Percentiles rank a stretch among this genome's conserved stretches.
These are phyloP conservation scores for Moesziomyces parantarcticus DNA, from an alignment of 1,284 basidiomycete species.

Conservation along the genomic window DNA sequence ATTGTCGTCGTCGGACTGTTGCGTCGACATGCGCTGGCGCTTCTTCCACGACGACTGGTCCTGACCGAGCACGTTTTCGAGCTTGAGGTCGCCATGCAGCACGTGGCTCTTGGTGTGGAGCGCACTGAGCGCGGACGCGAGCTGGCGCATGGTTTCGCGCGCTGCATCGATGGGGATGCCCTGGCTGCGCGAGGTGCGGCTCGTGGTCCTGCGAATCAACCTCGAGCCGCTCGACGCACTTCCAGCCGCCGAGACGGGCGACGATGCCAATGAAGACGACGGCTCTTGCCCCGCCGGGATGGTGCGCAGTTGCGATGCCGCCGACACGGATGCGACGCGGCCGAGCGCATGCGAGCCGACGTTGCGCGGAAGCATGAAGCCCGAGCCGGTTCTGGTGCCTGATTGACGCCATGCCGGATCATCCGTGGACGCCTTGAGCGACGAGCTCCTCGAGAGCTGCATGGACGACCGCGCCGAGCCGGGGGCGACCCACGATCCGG, in stretches of 20 bases:
- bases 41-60: conserved; percentile 43
- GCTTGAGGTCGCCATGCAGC: conserved; percentile 77
- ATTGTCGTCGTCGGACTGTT: conserved; percentile 3
- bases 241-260: conserved; percentile 35
- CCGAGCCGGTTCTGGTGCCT: conserved; percentile 38
- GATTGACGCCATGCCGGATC: conserved; percentile 20
- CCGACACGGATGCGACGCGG: conserved; percentile 34
- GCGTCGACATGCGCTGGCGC: conserved; percentile 24
- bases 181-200: conserved; percentile 36
- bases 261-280: conserved; percentile 24
- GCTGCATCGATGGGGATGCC: conserved; percentile 71
- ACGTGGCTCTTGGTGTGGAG: conserved; percentile 82
- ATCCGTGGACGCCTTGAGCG: conserved; percentile 29
- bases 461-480: conserved; percentile 20
- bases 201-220: conserved; percentile 30
- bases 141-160: conserved; percentile 87
- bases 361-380: conserved; percentile 26
- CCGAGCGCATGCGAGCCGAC: conserved; percentile 14
- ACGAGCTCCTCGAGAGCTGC: conserved; percentile 38
- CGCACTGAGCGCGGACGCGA: conserved; percentile 85
- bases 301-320: conserved; percentile 38
- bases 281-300: conserved; percentile 42
- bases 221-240: conserved; percentile 37
- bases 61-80: conserved; percentile 85
- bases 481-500: conserved; percentile 31